A percentile compares a stretch with the other conserved stretches of the same genome.
These are phyloP conservation scores for Xerocomus potaroensis DNA, from an alignment of 768 basidiomycete species.

Conservation along the genomic window DNA sequence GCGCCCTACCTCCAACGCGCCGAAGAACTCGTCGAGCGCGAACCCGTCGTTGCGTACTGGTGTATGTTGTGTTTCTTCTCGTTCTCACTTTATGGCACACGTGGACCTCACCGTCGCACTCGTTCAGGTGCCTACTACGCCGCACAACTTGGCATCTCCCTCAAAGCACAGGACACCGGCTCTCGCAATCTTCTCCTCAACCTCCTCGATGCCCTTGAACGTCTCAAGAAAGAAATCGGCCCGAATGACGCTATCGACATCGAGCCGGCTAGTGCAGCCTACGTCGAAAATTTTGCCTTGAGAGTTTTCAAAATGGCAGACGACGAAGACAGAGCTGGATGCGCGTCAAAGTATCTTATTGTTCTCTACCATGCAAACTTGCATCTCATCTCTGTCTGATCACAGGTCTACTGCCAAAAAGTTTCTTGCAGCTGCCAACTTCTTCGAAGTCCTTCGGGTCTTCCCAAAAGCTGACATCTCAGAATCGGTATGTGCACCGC, in stretches of 20 bases:
- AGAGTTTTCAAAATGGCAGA: conserved; percentile 88
- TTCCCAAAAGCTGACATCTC: conserved; percentile 60
- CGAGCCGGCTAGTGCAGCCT: conserved; percentile 79
- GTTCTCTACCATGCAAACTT: background rate
- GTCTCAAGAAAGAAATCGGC: conserved; percentile 71
- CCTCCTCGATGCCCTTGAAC: conserved; percentile 75
- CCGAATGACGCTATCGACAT: conserved; percentile 76
- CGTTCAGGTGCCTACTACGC: conserved; percentile 89
- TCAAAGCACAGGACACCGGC: conserved; percentile 60
- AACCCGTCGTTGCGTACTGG: conserved; percentile 93
- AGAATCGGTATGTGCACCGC: conserved; percentile 46
- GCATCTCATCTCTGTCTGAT: conserved; percentile 4
- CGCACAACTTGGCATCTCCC: conserved; percentile 77
- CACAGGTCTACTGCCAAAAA: conserved; percentile 84
- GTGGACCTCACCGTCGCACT: background rate
- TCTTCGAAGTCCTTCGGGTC: conserved; percentile 81
- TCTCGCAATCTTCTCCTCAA: conserved; percentile 68
- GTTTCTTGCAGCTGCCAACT: conserved; percentile 92
- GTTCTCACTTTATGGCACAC: background rate
- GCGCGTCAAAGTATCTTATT: conserved; percentile 61
- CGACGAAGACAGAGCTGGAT: conserved; percentile 80
- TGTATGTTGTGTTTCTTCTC: conserved; percentile 56
- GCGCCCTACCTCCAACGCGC: conserved; percentile 85
- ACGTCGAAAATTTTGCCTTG: conserved; percentile 93
- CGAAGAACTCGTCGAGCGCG: conserved; percentile 75